These are phyloP conservation scores for Tulasnella sp. DNA, from an alignment of 768 basidiomycete genomes.

Conservation along the genomic window DNA sequence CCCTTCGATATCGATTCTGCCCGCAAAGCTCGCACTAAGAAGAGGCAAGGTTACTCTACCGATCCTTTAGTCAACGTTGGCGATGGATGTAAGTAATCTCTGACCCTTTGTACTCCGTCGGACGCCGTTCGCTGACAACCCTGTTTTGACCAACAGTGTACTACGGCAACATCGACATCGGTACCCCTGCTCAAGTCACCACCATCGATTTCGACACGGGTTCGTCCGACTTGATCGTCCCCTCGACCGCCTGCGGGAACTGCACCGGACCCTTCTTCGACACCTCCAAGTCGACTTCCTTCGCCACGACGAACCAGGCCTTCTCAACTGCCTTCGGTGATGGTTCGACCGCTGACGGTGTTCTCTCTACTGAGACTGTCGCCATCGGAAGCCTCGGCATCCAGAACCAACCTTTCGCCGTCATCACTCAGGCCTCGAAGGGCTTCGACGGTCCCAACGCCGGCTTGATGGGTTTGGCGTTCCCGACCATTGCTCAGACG, in stretches of 20 bases:
- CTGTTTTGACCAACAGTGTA: background rate
- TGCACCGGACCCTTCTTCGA: background rate
- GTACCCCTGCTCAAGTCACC: background rate
- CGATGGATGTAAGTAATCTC: background rate
- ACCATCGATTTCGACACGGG: slow-evolving; percentile 23
- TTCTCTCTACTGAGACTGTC: background rate
- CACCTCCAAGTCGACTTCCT: background rate
- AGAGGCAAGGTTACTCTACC: background rate
- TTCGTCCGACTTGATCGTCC: background rate
- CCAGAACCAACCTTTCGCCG: background rate
- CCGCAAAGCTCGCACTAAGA: background rate
- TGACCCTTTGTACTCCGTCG: background rate
- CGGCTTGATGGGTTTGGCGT: background rate
- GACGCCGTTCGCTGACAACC: background rate
- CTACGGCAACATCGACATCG: background rate
- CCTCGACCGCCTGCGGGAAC: background rate
- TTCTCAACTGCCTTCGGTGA: background rate
- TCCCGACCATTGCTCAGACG: background rate
- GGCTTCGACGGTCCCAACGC: background rate
- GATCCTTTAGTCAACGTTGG: background rate
- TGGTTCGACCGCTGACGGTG: background rate
- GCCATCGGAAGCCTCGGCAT: background rate
- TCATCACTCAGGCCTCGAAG: background rate
- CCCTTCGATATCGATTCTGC: background rate
- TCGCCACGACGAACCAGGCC: background rate